These are phyloP conservation scores for Pyronema domesticum DNA, from an alignment of 495 filamentous ascomycete species.

Conservation along the genomic window DNA sequence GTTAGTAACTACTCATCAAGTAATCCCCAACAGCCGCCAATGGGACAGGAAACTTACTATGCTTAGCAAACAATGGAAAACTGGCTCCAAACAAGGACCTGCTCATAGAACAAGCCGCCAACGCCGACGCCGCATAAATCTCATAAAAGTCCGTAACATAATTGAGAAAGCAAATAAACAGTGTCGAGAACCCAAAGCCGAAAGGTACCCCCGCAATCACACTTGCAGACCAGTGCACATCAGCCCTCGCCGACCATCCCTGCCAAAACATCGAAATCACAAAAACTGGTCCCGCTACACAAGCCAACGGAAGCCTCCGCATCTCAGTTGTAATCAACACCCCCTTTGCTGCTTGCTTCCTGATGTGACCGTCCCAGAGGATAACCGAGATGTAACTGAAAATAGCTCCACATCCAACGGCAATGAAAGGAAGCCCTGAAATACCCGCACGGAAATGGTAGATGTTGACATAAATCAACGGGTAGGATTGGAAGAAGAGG, in stretches of 20 bases:
- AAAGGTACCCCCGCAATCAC: constrained; percentile 47
- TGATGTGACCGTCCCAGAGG: constrained; percentile 37
- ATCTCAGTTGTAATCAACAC: constrained; percentile 33
- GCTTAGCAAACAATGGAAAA: constrained; percentile 30
- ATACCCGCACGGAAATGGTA: constrained; percentile 31
- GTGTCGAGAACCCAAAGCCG: constrained; percentile 47
- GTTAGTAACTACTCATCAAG: background rate
- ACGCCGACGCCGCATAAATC: constrained; percentile 51
- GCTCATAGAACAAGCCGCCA: constrained; percentile 44
- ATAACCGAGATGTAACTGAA: constrained; percentile 33
- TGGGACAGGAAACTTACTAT: constrained; percentile 7
- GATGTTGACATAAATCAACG: constrained; percentile 39
- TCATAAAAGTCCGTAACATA: constrained; percentile 65
- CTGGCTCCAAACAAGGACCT: constrained; percentile 46
- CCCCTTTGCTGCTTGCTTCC: constrained; percentile 19
- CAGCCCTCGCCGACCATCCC: constrained; percentile 42
- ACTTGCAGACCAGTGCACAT: constrained; percentile 46
- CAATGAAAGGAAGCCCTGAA: constrained; percentile 32
- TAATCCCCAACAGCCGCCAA: too few relatives aligned
- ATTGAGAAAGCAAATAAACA: constrained; percentile 53
- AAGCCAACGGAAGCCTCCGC: constrained; percentile 49
- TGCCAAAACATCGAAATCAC: constrained; percentile 52
- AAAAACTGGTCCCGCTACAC: constrained; percentile 45
- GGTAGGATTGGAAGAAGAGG: constrained; percentile 52
- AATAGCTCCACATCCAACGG: constrained; percentile 30